Conservation (phyloP, 306 rosid species). For the Morella rubra region DNA sequence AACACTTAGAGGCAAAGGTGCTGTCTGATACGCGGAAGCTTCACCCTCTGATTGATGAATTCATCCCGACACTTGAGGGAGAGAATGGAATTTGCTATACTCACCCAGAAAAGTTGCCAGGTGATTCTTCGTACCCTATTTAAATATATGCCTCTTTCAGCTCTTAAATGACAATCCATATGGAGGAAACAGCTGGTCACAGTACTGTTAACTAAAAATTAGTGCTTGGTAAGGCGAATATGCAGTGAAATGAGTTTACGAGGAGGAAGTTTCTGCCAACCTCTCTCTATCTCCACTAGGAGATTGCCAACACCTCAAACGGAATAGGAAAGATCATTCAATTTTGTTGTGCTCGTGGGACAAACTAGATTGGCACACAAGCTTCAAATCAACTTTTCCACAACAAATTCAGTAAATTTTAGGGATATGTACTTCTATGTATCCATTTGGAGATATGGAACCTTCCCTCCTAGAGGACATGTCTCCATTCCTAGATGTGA, state of each 20-base stretch:
- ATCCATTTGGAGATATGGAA: neutral
- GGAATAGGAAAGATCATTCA: neutral
- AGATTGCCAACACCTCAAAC: neutral
- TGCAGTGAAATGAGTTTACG: conserved; percentile 10
- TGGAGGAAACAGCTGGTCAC: neutral
- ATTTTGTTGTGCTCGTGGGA: too few relatives aligned
- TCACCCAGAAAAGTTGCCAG: conserved; percentile 94
- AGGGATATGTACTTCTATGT: neutral
- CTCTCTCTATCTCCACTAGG: neutral
- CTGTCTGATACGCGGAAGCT: conserved; percentile 52
- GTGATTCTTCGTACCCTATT: conserved; percentile 31
- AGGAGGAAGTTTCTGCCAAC: neutral
- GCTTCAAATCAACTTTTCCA: too few relatives aligned
- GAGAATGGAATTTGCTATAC: conserved; percentile 94
- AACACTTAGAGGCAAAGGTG: conserved; percentile 85
- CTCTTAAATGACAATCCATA: neutral
- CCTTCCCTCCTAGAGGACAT: neutral
- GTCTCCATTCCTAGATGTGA: conserved; percentile 26
- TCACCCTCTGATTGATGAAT: conserved; percentile 84
- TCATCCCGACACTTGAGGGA: conserved; percentile 82
- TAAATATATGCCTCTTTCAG: neutral
- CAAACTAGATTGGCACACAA: too few relatives aligned
- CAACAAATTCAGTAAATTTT: too few relatives aligned
- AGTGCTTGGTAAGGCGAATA: conserved; percentile 4
- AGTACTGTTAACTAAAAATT: conserved; percentile 24